These are phyloP conservation scores for Polygonum maritimum DNA, from an alignment of 148 eudicot species.

Conservation along the genomic window DNA sequence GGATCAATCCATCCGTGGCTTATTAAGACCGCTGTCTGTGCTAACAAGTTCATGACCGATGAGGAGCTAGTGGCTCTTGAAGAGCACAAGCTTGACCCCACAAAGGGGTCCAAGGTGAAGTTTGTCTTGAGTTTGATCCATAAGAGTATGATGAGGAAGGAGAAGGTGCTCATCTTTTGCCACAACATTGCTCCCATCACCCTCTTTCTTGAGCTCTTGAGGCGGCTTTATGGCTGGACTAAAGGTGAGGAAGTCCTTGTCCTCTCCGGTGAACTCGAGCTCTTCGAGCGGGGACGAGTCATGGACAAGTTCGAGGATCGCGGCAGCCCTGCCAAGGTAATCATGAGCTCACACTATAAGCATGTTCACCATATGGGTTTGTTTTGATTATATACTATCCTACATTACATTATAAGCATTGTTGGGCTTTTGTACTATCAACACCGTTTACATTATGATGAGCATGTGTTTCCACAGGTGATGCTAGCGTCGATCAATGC, in stretches of 20 bases:
- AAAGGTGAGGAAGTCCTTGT: conserved; percentile 89
- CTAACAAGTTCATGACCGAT: conserved; percentile 43
- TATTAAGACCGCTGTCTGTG: conserved; percentile 67
- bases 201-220: conserved; percentile 58
- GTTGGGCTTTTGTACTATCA: too few relatives aligned
- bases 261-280: conserved; percentile 83
- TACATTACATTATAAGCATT: neutral
- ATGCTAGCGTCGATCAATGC: conserved; percentile 89
- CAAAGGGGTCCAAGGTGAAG: conserved; percentile 77
- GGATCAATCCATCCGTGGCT: conserved; percentile 95
- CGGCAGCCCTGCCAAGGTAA: conserved; percentile 55
- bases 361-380: neutral
- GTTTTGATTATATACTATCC: neutral
- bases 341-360: neutral
- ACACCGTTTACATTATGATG: too few relatives aligned
- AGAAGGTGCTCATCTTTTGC: conserved; percentile 86
- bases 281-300: conserved; percentile 77
- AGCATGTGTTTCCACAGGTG: conserved; percentile 17
- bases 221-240: conserved; percentile 60
- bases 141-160: conserved; percentile 59
- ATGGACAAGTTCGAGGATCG: conserved; percentile 95
- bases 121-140: conserved; percentile 78
- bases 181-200: conserved; percentile 93
- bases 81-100: conserved; percentile 56
- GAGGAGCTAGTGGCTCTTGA: conserved; percentile 66